A percentile compares a stretch with the other conserved stretches of the same genome.
Conservation (phyloP, 768 basidiomycete species). For the Termitomyces titanicus region DNA sequence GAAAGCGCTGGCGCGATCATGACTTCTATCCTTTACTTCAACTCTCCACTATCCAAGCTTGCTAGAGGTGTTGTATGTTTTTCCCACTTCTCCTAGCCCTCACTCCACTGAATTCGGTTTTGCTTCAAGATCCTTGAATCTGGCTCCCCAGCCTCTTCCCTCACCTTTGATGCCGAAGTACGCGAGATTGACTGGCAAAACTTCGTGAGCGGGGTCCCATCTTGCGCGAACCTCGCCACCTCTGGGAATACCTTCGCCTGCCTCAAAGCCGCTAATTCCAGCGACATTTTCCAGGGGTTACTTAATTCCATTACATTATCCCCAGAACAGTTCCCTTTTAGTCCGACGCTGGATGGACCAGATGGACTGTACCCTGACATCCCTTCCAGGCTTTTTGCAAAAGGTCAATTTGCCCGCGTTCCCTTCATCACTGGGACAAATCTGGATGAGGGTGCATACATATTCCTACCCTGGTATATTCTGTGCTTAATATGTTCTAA, state of each 20-base stretch:
- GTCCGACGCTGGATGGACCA: conserved; percentile 37
- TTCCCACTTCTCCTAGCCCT: not conserved
- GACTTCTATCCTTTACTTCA: not conserved
- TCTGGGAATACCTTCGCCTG: conserved; percentile 30
- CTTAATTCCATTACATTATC: conserved; percentile 18
- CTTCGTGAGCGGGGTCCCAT: conserved; percentile 25
- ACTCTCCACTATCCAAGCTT: not conserved
- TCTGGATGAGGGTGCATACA: conserved; percentile 39
- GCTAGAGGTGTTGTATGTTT: conserved; percentile 28
- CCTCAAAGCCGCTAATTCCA: conserved; percentile 23
- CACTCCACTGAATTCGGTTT: not conserved
- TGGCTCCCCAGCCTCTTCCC: conserved; percentile 30
- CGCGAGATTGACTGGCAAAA: conserved; percentile 25
- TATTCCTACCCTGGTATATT: not conserved
- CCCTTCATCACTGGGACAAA: conserved; percentile 43
- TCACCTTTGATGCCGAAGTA: conserved; percentile 24
- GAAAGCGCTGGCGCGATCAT: not conserved
- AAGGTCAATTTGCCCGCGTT: conserved; percentile 31
- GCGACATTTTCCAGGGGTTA: conserved; percentile 25
- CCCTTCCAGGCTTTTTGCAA: conserved; percentile 28
- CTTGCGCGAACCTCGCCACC: conserved; percentile 20
- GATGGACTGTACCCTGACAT: conserved; percentile 35
- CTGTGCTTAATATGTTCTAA: not conserved
- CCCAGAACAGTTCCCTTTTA: conserved; percentile 28
- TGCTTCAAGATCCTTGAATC: conserved; percentile 40